Percentiles rank a stretch among this genome's conserved stretches.
Evolutionary conservation across 1,284 basidiomycete species (phyloP).

Genomic region (Trichosporon sp.): DNA sequence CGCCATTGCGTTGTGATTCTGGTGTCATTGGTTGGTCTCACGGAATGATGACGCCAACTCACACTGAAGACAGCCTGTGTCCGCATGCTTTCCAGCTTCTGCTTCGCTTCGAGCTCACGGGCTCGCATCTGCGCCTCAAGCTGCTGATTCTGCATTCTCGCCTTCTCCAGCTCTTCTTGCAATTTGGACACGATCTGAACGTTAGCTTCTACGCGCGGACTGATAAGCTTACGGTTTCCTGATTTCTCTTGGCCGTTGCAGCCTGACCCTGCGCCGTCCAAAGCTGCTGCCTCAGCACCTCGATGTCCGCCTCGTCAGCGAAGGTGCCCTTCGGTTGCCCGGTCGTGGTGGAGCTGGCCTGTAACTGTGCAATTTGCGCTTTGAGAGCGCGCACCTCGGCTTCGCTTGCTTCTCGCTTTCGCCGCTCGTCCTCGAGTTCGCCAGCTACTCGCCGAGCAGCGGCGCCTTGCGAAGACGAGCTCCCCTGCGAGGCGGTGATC

Average conservation of each 20-base stretch:
- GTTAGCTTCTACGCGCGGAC: background rate
- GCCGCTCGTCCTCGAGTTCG: slow-evolving; percentile 32
- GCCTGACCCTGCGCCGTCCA: slow-evolving; percentile 37
- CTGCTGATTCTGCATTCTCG: slow-evolving; percentile 21
- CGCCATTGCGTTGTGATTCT: slow-evolving; percentile 18
- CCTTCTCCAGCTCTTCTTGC: slow-evolving; percentile 20
- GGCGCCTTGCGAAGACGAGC: slow-evolving; percentile 29
- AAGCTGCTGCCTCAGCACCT: slow-evolving; percentile 26
- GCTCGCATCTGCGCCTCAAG: slow-evolving; percentile 29
- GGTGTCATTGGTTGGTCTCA: background rate
- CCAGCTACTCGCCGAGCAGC: slow-evolving; percentile 27
- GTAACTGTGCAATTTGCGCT: slow-evolving; percentile 5
- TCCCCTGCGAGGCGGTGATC: slow-evolving; percentile 28
- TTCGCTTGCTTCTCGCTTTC: slow-evolving; percentile 19
- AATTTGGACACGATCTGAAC: slow-evolving; percentile 11
- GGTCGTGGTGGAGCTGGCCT: background rate
- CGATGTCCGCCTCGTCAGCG: slow-evolving; percentile 7
- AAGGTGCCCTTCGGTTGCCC: slow-evolving; percentile 6
- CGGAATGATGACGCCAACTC: slow-evolving; percentile 5
- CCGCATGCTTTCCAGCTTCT: slow-evolving; percentile 45
- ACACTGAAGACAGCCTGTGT: slow-evolving; percentile 43
- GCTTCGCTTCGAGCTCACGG: slow-evolving; percentile 27
- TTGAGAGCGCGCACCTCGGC: slow-evolving; percentile 8
- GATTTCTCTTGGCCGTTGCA: slow-evolving; percentile 26
- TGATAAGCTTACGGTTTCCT: slow-evolving; percentile 26